A percentile compares a stretch with the other conserved stretches of the same genome.
These are phyloP conservation scores for Desmodesmus armatus DNA, from an alignment of 139 green algal species.

Conservation along the genomic window DNA sequence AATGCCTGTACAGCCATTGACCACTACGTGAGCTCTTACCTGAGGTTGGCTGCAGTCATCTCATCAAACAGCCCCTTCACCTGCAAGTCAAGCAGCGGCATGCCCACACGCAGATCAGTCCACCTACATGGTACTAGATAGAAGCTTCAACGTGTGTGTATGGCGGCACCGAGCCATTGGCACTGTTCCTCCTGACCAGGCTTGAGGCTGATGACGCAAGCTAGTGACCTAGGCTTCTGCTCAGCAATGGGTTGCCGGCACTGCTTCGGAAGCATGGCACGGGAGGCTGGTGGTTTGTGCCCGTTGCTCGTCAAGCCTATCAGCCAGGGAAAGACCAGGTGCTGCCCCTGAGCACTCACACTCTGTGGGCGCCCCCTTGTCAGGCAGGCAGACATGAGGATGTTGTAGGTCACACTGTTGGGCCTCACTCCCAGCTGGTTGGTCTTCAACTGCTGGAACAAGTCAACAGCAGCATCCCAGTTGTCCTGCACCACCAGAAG, in stretches of 20 bases:
- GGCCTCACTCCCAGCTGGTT: slow-evolving; percentile 52
- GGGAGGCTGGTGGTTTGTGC: background rate
- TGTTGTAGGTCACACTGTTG: slow-evolving; percentile 80
- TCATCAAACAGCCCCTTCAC: slow-evolving; percentile 47
- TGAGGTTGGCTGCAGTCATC: background rate
- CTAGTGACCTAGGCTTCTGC: too few relatives aligned
- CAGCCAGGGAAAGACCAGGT: background rate
- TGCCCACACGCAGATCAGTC: too few relatives aligned
- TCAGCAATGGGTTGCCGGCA: too few relatives aligned
- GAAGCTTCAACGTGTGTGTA: too few relatives aligned
- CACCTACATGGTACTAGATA: too few relatives aligned
- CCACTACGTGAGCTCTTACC: too few relatives aligned
- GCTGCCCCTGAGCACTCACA: background rate
- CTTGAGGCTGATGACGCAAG: too few relatives aligned
- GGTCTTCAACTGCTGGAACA: slow-evolving; percentile 64
- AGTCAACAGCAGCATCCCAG: slow-evolving; percentile 62
- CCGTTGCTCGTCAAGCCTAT: background rate
- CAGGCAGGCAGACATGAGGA: slow-evolving; percentile 71
- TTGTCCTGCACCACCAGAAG: slow-evolving; percentile 54
- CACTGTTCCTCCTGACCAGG: too few relatives aligned
- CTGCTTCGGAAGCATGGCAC: background rate
- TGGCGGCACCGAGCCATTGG: too few relatives aligned
- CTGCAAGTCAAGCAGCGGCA: too few relatives aligned
- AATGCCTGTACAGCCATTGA: too few relatives aligned
- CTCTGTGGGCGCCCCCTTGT: slow-evolving; percentile 23